Base-by-base conservation (phyloP, 768 basidiomycete genomes). In the Erythrobasidium yunnanense region DNA sequence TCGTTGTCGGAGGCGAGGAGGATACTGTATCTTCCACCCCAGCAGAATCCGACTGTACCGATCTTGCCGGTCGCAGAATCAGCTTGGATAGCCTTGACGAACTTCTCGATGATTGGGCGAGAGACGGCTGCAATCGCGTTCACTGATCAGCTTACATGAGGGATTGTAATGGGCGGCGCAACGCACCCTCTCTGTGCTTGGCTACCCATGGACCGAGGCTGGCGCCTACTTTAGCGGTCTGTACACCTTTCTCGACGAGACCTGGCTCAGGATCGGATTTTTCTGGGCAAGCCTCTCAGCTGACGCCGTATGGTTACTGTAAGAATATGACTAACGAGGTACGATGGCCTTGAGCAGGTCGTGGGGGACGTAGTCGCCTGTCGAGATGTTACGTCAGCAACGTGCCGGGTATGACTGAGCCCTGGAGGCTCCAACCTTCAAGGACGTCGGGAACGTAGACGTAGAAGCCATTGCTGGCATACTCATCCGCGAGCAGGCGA, bases 11-110 rank as follows among this genome's bases (percentile, higher is more conserved):
- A 25, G 29, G 55, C 29, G 13, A 66, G 50, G 22, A 55, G 35
- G 45, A 51, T 56, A 35, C 46, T 22, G 20, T 18, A 69, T 68
- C 51, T 49, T 13, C 69, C 77, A 15, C 77, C 77, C 71, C 74
- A 77, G 69, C 77, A 77, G 73, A 75, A 76, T n/a, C 77, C 76
- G 22, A 78, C 70, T 2, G 72, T 71, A 45, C 70, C 74, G 65
- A 77, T 69, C 69, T 77, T 77, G 42, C 71, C 71, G 7, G 72
- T 73, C 23, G 55, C 56, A 1, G 72, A 68, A 20, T 76, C 76
- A 17, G 70, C 72, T 45, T 70, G 66, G 30, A 77, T 69, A 25
- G 70, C 74, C 46, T 73, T 56, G 63, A 78, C 55, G 65, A 74
- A 77, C 2, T 69, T 69, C 49, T 76, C 73, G 52, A 76, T 66